phyloP scores from a whole-genome alignment of 306 rosid genomes.

The Potentilla sterilis region DNA sequence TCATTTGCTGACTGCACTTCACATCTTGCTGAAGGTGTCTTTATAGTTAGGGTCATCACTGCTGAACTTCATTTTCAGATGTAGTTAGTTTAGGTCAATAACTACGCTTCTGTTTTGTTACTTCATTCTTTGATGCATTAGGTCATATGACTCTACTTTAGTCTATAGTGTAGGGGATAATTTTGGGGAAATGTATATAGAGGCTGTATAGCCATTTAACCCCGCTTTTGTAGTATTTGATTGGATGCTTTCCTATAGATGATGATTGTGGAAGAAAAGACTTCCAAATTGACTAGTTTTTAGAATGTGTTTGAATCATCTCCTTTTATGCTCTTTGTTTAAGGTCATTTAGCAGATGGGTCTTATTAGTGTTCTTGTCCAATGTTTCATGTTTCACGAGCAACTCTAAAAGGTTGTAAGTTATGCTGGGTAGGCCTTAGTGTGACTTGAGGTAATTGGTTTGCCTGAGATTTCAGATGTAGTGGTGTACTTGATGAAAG shows the following conservation, averaged over 20 bases:
- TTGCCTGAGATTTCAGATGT: neutral
- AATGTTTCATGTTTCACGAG: neutral
- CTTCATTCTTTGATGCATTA: neutral
- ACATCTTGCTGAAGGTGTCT: constrained; percentile 16
- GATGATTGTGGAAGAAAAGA: neutral
- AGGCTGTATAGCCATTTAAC: neutral
- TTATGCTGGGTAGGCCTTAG: neutral
- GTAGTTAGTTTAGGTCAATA: neutral
- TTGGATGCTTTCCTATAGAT: neutral
- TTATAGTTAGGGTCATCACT: constrained; percentile 2
- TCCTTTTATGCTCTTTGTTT: neutral
- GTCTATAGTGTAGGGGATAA: neutral
- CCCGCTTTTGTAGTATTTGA: neutral
- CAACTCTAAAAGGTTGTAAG: neutral
- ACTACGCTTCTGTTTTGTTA: neutral
- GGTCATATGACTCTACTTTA: neutral
- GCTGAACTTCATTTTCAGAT: constrained; percentile 12
- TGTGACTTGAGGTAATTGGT: neutral
- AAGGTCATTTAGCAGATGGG: neutral
- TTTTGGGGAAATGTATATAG: neutral
- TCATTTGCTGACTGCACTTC: neutral
- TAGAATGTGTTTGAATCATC: neutral
- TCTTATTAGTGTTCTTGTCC: neutral
- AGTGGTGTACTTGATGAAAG: too few relatives aligned
- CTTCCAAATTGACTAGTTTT: neutral